These are phyloP conservation scores for Friedmanniomyces endolithicus DNA, from an alignment of 495 filamentous ascomycete genomes.

Conservation along the genomic window DNA sequence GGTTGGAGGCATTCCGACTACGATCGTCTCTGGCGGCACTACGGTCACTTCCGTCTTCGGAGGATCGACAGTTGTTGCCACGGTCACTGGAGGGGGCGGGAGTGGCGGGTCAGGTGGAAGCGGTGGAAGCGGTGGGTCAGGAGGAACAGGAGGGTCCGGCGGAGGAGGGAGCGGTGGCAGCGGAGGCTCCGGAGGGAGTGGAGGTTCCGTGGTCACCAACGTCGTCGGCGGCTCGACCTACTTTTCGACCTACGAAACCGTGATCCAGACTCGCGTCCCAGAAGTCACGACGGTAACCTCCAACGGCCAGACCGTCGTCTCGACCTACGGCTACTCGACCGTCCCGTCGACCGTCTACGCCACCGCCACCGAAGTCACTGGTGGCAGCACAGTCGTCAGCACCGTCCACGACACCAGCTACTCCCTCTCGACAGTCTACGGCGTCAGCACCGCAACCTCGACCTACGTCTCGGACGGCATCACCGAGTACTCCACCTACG, in stretches of 20 bases:
- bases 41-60: no score
- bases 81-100: not conserved
- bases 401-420: not conserved
- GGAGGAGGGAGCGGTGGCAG: not conserved
- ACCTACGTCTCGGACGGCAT: constrained; percentile 16
- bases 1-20: not conserved
- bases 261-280: not conserved
- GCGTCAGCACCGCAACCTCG: constrained; percentile 2
- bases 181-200: not conserved
- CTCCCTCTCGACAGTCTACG: constrained; percentile 6
- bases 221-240: not conserved
- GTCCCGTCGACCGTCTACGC: not conserved
- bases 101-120: not conserved
- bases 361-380: not conserved
- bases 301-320: not conserved
- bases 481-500: constrained; percentile 8
- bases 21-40: not conserved
- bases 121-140: not conserved
- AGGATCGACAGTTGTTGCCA: not conserved
- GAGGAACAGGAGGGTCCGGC: not conserved
- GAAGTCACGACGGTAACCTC: not conserved
- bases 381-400: not conserved
- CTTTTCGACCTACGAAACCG: not conserved
- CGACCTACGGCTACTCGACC: constrained; percentile 1
- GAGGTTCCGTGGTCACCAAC: not conserved